Evolutionary conservation across 2,329 filamentous ascomycete genomes (phyloP).

Genomic region (Microdochium bolleyi): DNA sequence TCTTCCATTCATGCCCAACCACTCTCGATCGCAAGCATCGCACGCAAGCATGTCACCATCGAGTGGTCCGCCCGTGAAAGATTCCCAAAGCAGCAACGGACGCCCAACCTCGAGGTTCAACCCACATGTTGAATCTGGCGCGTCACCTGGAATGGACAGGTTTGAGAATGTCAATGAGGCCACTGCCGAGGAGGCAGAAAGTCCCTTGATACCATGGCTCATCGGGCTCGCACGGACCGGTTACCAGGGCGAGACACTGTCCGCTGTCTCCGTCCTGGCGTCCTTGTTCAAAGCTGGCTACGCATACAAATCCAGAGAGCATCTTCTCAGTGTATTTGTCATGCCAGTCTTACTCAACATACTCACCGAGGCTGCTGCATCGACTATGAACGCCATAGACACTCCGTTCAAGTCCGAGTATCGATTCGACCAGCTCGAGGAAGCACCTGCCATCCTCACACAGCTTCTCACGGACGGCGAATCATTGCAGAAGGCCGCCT

Average conservation of each 20-base stretch:
- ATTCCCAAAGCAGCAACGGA: constrained; percentile 19
- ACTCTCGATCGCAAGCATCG: constrained; percentile 18
- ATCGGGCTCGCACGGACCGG: constrained; percentile 54
- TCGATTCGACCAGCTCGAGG: constrained; percentile 53
- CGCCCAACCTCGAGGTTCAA: constrained; percentile 18
- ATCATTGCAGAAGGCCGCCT: constrained; percentile 72
- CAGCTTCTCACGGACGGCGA: constrained; percentile 72
- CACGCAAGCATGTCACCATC: constrained; percentile 44
- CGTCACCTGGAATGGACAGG: constrained; percentile 8
- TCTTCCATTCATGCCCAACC: constrained; percentile 45
- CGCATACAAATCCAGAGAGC: constrained; percentile 55
- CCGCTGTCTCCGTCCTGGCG: constrained; percentile 62
- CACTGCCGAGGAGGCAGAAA: constrained; percentile 55
- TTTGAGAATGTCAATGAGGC: constrained; percentile 17
- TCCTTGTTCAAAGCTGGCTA: constrained; percentile 62
- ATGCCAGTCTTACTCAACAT: constrained; percentile 63
- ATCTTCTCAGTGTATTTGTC: constrained; percentile 57
- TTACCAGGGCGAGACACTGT: constrained; percentile 50
- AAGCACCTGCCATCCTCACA: constrained; percentile 68
- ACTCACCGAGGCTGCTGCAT: constrained; percentile 43
- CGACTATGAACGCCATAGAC: constrained; percentile 4
- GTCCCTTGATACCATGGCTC: constrained; percentile 65
- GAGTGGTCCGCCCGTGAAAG: constrained; percentile 31
- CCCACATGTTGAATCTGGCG: constrained; percentile 14
- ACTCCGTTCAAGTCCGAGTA: constrained; percentile 20